phyloP scores from a whole-genome alignment of 129 eudicot species.

The Pseudognaphalium luteoalbum region DNA sequence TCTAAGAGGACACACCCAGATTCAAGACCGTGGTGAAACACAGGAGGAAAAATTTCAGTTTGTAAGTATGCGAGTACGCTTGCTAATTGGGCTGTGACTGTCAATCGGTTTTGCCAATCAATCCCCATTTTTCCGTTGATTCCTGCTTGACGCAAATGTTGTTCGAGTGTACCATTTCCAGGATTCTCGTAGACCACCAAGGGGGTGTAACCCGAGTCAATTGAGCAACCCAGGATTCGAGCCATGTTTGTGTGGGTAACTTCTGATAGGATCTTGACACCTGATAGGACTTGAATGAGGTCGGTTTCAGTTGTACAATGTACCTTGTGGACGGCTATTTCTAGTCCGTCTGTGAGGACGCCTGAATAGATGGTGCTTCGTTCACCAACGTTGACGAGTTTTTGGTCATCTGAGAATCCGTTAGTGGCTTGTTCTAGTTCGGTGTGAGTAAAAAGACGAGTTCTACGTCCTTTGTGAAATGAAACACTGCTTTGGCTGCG shows the following conservation, averaged over 20 bases:
- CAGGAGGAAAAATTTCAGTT: slow-evolving; percentile 68
- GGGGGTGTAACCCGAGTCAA: slow-evolving; percentile 64
- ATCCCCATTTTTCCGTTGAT: slow-evolving; percentile 43
- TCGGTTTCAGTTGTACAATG: slow-evolving; percentile 57
- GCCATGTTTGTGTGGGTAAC: slow-evolving; percentile 67
- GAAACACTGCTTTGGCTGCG: slow-evolving; percentile 40
- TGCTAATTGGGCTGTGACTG: slow-evolving; percentile 59
- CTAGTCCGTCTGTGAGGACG: slow-evolving; percentile 48
- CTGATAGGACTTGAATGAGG: slow-evolving; percentile 55
- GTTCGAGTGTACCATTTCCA: slow-evolving; percentile 65
- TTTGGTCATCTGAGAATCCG: slow-evolving; percentile 55
- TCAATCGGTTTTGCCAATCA: slow-evolving; percentile 68
- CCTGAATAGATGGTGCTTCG: slow-evolving; percentile 54
- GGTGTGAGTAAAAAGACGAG: slow-evolving; percentile 58
- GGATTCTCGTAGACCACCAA: slow-evolving; percentile 70
- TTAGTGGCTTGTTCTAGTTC: slow-evolving; percentile 86
- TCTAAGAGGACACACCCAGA: slow-evolving; percentile 66
- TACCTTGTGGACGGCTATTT: slow-evolving; percentile 66
- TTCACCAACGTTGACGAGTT: slow-evolving; percentile 39
- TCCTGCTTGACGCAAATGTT: slow-evolving; percentile 40
- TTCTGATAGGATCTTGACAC: slow-evolving; percentile 55
- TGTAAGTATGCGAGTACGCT: slow-evolving; percentile 68
- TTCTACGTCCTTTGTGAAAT: slow-evolving; percentile 43
- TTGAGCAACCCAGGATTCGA: slow-evolving; percentile 76
- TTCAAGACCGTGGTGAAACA: slow-evolving; percentile 61